These are phyloP conservation scores for Solanum pennellii DNA, from an alignment of 257 asterid species.

Conservation along the genomic window DNA sequence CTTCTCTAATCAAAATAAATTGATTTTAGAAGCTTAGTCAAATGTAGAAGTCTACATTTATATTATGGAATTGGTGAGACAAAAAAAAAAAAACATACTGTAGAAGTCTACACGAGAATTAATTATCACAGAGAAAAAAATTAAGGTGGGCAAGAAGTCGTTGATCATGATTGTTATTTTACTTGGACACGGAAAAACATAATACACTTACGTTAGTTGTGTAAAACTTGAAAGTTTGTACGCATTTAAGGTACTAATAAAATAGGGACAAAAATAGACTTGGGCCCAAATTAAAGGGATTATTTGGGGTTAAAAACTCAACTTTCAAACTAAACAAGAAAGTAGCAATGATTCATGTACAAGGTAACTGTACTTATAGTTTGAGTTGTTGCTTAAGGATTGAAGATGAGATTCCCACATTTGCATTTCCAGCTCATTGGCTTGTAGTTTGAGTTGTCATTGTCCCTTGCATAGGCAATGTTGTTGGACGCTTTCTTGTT, in stretches of 20 bases:
- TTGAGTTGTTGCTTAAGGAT: constrained; percentile 29
- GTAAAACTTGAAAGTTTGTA: neutral
- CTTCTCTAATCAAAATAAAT: neutral
- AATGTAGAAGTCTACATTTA: no score
- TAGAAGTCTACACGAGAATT: neutral
- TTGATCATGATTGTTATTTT: neutral
- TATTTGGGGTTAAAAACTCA: neutral
- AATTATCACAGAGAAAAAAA: neutral
- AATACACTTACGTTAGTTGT: neutral
- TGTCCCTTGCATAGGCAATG: constrained; percentile 13
- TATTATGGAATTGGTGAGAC: neutral
- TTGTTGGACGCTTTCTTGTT: neutral
- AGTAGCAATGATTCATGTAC: constrained; percentile 6
- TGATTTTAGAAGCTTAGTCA: neutral
- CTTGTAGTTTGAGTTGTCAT: constrained; percentile 52
- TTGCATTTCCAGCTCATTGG: constrained; percentile 98
- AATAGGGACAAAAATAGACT: neutral
- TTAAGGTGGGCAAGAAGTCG: neutral
- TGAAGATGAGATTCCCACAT: constrained; percentile 71
- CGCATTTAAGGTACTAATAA: neutral
- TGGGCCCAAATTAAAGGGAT: neutral
- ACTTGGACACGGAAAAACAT: neutral
- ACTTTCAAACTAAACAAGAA: neutral
- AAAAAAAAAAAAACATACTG: neutral
- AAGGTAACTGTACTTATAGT: neutral